Evolutionary conservation across 768 basidiomycete species (phyloP).

Genomic region (Mycena rebaudengoi): DNA sequence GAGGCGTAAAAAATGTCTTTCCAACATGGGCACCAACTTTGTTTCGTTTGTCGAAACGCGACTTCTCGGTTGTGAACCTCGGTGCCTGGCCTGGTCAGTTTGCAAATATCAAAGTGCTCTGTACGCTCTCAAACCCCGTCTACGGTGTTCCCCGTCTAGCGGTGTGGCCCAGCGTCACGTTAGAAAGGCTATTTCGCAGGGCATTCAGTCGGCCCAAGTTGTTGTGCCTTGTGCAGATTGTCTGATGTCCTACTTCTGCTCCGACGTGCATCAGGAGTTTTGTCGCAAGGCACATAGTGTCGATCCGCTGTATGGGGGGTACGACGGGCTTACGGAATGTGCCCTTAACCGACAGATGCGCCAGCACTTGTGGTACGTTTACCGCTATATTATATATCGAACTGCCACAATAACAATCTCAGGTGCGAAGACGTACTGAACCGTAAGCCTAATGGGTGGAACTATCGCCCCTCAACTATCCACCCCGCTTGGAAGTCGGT

Average conservation of each 20-base stretch:
- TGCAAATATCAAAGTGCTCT: background rate
- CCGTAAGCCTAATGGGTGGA: constrained; percentile 4
- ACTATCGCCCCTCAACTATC: background rate
- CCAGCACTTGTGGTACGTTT: constrained; percentile 1
- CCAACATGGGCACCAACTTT: background rate
- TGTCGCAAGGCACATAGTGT: background rate
- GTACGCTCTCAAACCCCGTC: background rate
- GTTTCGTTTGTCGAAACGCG: background rate
- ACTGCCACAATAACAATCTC: no score
- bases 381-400: background rate
- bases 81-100: constrained; percentile 6
- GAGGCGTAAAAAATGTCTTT: background rate
- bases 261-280: background rate
- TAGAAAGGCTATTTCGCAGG: background rate
- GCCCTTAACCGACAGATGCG: constrained; percentile 4
- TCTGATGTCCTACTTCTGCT: constrained; percentile 7
- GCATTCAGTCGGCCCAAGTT: background rate
- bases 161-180: constrained; percentile 5
- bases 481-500: constrained; percentile 7
- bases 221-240: background rate
- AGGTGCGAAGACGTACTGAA: constrained; percentile 11
- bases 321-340: background rate
- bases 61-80: constrained; percentile 1
- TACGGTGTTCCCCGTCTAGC: background rate
- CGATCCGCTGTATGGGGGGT: background rate